These are phyloP conservation scores for Rhizophagus clarus DNA, from an alignment of 192 early-diverging fungal genomes.

Conservation along the genomic window DNA sequence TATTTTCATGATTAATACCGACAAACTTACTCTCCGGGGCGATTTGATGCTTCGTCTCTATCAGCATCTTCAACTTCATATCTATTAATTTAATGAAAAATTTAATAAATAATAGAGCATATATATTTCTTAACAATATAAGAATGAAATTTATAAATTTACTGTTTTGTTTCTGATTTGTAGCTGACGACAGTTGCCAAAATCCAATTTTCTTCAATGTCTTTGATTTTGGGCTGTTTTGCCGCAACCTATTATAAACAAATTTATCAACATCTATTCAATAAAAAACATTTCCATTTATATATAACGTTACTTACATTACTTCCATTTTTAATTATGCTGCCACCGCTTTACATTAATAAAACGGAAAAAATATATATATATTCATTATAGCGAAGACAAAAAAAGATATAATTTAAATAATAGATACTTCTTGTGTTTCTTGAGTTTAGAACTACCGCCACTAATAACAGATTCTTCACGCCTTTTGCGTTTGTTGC, in stretches of 20 bases:
- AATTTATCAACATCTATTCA: background rate
- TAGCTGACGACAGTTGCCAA: constrained; percentile 50
- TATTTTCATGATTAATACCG: background rate
- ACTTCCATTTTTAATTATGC: constrained; percentile 9
- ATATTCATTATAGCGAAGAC: background rate
- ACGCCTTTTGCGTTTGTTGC: background rate
- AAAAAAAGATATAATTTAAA: background rate
- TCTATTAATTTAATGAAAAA: constrained; percentile 32
- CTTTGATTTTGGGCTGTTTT: constrained; percentile 51
- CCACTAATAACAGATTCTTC: background rate
- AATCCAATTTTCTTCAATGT: constrained; percentile 59
- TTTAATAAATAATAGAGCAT: background rate
- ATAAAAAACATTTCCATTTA: background rate
- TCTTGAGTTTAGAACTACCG: background rate
- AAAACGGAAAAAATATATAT: background rate
- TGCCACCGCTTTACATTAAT: background rate
- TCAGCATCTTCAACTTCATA: constrained; percentile 62
- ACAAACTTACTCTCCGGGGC: constrained; percentile 41
- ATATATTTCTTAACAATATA: too few relatives aligned
- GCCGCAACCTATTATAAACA: constrained; percentile 49
- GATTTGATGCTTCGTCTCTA: constrained; percentile 51
- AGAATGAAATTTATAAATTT: constrained; percentile 15
- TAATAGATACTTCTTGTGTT: background rate
- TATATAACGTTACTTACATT: background rate
- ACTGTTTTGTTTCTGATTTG: constrained; percentile 53